Conservation (phyloP, 2,329 filamentous ascomycete genomes). For the Leptosphaerulina australis region DNA sequence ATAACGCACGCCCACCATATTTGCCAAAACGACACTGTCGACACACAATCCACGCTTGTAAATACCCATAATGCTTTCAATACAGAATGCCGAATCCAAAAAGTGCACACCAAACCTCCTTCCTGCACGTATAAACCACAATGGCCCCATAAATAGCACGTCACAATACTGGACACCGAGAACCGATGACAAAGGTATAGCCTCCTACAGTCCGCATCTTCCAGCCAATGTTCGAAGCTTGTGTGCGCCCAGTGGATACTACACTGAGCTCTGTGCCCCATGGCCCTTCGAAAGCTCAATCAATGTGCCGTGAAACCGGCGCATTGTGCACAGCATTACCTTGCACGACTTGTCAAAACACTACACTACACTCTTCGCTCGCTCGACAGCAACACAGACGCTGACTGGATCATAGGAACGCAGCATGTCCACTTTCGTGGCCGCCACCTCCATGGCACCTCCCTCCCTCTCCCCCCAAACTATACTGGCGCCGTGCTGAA, state of each 20-base stretch:
- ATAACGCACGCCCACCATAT: too few species aligned
- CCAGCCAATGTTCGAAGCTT: too few species aligned
- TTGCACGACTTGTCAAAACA: too few species aligned
- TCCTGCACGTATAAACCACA: conserved; percentile 79
- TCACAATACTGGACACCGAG: conserved; percentile 73
- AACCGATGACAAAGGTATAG: conserved; percentile 48
- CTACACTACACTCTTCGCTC: background rate
- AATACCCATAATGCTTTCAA: conserved; percentile 52
- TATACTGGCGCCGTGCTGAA: conserved; percentile 62
- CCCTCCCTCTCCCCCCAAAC: conserved; percentile 69
- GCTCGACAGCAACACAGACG: too few species aligned
- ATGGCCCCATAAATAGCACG: conserved; percentile 70
- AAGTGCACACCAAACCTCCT: conserved; percentile 72
- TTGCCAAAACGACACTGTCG: too few species aligned
- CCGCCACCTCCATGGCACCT: conserved; percentile 73
- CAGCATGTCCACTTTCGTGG: conserved; percentile 61
- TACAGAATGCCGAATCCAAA: conserved; percentile 41
- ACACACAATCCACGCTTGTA: too few species aligned
- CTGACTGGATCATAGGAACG: conserved; percentile 18
- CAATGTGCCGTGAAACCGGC: too few species aligned
- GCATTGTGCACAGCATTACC: too few species aligned
- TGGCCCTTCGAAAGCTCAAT: too few species aligned
- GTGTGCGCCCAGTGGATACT: too few species aligned
- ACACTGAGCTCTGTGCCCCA: too few species aligned
- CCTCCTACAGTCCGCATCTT: background rate